Base-by-base conservation (phyloP, 345 rosid species). In the Leavenworthia alabamica region DNA sequence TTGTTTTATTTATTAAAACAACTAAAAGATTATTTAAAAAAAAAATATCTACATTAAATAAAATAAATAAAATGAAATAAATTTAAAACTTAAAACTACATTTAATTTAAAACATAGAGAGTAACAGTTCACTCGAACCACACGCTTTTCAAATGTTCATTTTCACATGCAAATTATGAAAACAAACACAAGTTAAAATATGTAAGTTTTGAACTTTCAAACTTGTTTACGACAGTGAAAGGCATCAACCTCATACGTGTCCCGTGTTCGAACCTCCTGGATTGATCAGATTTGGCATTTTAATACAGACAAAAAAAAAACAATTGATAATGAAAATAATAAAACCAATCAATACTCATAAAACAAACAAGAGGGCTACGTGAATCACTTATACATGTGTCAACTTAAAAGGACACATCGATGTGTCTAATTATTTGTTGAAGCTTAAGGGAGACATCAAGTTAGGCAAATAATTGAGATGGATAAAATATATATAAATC, bases 401-500 rank as follows among this genome's bases (percentile, higher is more conserved):
- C 64, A 48, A 48, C 57, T 28, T 67, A 20, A 29, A 12, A 35
- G 13, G 63, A 56, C 62, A 55, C 22, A 65, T 44, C 22, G 22
- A 13, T 23, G 15, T 20, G 24, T 6, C 9, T 52, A 20, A 20
- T 10, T 43, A 22, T 43, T 42, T 31, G 4, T 24, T 24, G 5
- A 42, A 10, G 1, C 43, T 24, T 31, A 42, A 16, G 17, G 56
- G 56, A 36, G 16, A 28, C 43, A 48, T 67, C 72, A 57, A 47
- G 43, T 29, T 48, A 13, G 52, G 16, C 69, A 42, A 22, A 67
- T 67, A 48, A 67, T 58, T 60, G 65, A 58, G 26, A 39, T 67
- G n/a, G 26, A 48, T 67, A 57, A 36, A 46, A 28, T 39, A 10
- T 47, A 10, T 67, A 22, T 39, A 27, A n/a, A n/a, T 67, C 14